These are phyloP conservation scores for Irpex sp. DNA, from an alignment of 1,284 basidiomycete species.

Conservation along the genomic window DNA sequence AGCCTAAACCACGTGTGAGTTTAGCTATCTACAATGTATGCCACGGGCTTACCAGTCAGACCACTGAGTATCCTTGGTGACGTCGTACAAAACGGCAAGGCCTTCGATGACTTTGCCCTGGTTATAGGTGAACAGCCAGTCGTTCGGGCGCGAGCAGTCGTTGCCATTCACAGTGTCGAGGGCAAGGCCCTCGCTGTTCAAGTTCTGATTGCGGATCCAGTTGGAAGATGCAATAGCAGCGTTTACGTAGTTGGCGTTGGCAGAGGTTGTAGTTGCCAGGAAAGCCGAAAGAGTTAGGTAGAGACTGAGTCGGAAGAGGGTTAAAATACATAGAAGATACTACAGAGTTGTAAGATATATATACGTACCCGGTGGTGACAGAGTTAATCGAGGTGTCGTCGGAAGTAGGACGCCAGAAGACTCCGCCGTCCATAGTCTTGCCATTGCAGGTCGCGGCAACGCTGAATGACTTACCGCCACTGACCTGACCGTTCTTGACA, in stretches of 20 bases:
- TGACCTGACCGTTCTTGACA: not conserved
- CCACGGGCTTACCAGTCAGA: slow-evolving; percentile 36
- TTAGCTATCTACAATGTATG: not conserved
- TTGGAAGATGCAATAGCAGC: slow-evolving; percentile 53
- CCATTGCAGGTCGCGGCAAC: not conserved
- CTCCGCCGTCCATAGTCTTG: not conserved
- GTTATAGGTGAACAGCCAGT: slow-evolving; percentile 60
- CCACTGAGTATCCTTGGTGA: slow-evolving; percentile 52
- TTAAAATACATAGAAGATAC: slow-evolving; percentile 9
- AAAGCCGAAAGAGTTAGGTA: slow-evolving; percentile 42
- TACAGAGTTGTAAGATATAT: not conserved
- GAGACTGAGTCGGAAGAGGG: slow-evolving; percentile 27
- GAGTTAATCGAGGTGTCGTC: slow-evolving; percentile 52
- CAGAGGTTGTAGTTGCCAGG: slow-evolving; percentile 50
- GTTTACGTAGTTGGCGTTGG: slow-evolving; percentile 49
- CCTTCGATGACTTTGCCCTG: slow-evolving; percentile 61
- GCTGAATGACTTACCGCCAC: not conserved
- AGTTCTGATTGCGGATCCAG: slow-evolving; percentile 55
- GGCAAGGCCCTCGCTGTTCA: slow-evolving; percentile 49
- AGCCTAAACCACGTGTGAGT: slow-evolving; percentile 35
- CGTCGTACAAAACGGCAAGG: slow-evolving; percentile 47
- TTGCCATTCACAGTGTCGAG: slow-evolving; percentile 54
- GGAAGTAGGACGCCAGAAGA: slow-evolving; percentile 41
- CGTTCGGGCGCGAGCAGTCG: slow-evolving; percentile 49
- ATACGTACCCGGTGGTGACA: slow-evolving; percentile 54